Conservation (phyloP, 2,329 filamentous ascomycete species). For the Diplodia seriata region DNA sequence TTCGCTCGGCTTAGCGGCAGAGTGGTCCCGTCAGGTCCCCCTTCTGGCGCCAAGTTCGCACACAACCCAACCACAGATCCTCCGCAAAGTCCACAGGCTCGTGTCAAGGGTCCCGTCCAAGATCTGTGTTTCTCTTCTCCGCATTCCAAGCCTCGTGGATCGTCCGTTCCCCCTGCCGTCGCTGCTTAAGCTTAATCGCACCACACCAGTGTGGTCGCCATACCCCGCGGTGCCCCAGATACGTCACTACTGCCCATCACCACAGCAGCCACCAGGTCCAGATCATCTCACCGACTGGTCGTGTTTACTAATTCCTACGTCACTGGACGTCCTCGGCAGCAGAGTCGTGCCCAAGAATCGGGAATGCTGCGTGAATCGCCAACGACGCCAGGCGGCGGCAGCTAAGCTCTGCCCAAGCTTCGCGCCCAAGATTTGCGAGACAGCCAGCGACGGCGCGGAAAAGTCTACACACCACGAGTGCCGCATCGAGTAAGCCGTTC, state of each 20-base stretch:
- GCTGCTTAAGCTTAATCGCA: slow-evolving; percentile 25
- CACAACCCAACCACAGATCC: slow-evolving; percentile 29
- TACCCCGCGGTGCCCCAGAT: background rate
- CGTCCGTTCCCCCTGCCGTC: slow-evolving; percentile 7
- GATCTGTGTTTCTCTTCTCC: slow-evolving; percentile 28
- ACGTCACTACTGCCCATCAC: slow-evolving; percentile 1
- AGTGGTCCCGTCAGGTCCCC: slow-evolving; percentile 17
- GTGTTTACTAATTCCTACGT: background rate
- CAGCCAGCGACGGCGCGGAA: background rate
- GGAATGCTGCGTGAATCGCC: slow-evolving; percentile 5
- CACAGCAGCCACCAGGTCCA: background rate
- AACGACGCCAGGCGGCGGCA: slow-evolving; percentile 5
- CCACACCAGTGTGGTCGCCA: background rate
- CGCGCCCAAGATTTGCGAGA: slow-evolving; percentile 3
- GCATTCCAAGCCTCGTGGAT: slow-evolving; percentile 14
- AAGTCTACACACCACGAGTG: background rate
- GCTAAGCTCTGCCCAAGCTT: slow-evolving; percentile 22
- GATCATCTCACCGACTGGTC: background rate
- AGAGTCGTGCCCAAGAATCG: background rate
- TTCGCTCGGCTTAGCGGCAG: slow-evolving; percentile 14
- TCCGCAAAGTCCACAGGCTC: slow-evolving; percentile 21
- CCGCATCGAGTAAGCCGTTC: background rate
- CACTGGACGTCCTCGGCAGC: background rate
- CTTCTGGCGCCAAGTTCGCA: slow-evolving; percentile 10
- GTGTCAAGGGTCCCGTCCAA: slow-evolving; percentile 28